Percentiles rank a stretch among this genome's conserved stretches.
phyloP scores from a whole-genome alignment of 139 green algal genomes.

The Raphidocelis subcapitata region DNA sequence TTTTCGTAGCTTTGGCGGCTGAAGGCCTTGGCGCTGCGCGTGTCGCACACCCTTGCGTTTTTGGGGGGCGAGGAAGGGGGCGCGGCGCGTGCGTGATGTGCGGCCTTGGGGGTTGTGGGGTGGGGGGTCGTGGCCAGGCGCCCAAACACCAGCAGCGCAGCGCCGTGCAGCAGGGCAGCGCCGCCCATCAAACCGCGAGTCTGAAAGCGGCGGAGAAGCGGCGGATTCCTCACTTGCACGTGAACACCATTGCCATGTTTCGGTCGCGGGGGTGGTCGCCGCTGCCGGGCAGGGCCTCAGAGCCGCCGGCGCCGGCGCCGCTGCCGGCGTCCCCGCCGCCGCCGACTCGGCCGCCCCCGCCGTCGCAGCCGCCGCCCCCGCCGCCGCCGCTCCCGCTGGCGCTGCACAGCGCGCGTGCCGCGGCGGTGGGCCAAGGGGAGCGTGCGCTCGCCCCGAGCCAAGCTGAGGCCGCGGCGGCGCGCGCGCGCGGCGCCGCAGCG shows the following conservation, averaged over 20 bases:
- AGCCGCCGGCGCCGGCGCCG: not conserved
- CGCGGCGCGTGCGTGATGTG: too few relatives aligned
- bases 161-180: too few relatives aligned
- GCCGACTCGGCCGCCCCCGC: not conserved
- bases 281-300: too few relatives aligned
- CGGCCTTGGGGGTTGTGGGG: too few relatives aligned
- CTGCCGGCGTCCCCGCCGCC: not conserved
- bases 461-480: too few relatives aligned
- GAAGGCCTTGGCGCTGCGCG: conserved; percentile 47
- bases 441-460: too few relatives aligned
- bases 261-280: not conserved
- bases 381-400: not conserved
- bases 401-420: not conserved
- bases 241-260: conserved; percentile 47
- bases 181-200: too few relatives aligned
- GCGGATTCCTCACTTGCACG: conserved; percentile 25
- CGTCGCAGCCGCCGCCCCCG: not conserved
- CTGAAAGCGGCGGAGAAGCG: too few relatives aligned
- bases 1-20: conserved; percentile 22
- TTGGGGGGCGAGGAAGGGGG: not conserved
- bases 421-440: too few relatives aligned
- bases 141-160: too few relatives aligned
- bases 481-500: too few relatives aligned
- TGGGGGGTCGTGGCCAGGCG: too few relatives aligned
- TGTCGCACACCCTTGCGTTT: conserved; percentile 54